These are phyloP conservation scores for Helminthosporium solani DNA, from an alignment of 2,329 filamentous ascomycete species.

Conservation along the genomic window DNA sequence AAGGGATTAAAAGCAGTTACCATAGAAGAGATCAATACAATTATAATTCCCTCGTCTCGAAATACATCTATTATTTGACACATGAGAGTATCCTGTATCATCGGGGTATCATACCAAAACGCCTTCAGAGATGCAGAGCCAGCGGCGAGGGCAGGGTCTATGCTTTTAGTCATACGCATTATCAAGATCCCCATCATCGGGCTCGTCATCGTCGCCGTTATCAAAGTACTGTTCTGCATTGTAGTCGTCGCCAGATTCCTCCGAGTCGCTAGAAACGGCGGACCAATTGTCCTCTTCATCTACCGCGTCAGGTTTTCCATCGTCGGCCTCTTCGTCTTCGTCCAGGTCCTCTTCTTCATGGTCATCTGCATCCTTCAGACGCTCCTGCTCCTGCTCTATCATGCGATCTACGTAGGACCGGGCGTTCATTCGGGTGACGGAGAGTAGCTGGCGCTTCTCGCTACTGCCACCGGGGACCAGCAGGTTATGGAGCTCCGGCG, in stretches of 20 bases:
- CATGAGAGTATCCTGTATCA: too few relatives aligned
- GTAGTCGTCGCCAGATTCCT: slow-evolving; percentile 66
- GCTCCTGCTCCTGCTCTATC: slow-evolving; percentile 47
- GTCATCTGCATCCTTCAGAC: slow-evolving; percentile 48
- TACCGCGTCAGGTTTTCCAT: slow-evolving; percentile 51
- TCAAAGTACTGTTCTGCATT: slow-evolving; percentile 60
- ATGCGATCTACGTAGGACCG: slow-evolving; percentile 42
- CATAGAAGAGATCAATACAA: too few relatives aligned
- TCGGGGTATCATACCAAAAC: background rate
- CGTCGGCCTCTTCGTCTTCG: slow-evolving; percentile 48
- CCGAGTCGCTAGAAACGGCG: slow-evolving; percentile 59
- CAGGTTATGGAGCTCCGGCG: slow-evolving; percentile 57
- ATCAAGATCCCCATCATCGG: slow-evolving; percentile 41
- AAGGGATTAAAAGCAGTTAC: too few relatives aligned
- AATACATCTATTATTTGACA: too few relatives aligned
- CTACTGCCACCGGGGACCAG: slow-evolving; percentile 45
- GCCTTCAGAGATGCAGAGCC: background rate
- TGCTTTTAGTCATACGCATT: slow-evolving; percentile 34
- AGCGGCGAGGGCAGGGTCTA: too few relatives aligned
- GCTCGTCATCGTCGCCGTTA: slow-evolving; percentile 53
- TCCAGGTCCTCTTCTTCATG: slow-evolving; percentile 43
- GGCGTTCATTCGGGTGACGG: slow-evolving; percentile 34
- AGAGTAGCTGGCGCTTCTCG: slow-evolving; percentile 38
- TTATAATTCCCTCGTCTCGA: too few relatives aligned
- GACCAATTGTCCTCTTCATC: slow-evolving; percentile 58